A percentile compares a stretch with the other conserved stretches of the same genome.
phyloP scores from a whole-genome alignment of 1,139 yeast genomes.

The Pichia sp. region DNA sequence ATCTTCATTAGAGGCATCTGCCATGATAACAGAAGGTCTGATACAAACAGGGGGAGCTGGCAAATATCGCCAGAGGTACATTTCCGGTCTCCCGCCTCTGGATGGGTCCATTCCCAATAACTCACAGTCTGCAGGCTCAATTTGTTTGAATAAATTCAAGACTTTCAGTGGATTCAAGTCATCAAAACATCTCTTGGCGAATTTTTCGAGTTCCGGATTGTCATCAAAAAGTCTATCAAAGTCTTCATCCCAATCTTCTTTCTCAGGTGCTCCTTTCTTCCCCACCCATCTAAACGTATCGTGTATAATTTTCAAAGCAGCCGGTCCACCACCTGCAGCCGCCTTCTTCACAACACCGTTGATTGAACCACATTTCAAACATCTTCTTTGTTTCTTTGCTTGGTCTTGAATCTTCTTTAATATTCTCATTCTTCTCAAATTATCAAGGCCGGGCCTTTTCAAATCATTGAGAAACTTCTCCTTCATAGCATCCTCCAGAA shows the following conservation, averaged over 20 bases:
- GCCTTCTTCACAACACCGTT: constrained; percentile 98
- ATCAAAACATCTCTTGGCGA: constrained; percentile 82
- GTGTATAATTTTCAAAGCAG: constrained; percentile 89
- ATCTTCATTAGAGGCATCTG: constrained; percentile 93
- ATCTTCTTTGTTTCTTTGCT: constrained; percentile 91
- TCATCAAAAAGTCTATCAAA: constrained; percentile 65
- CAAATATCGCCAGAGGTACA: constrained; percentile 92
- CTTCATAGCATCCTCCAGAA: constrained; percentile 70
- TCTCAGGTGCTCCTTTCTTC: constrained; percentile 82
- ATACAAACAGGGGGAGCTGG: constrained; percentile 99
- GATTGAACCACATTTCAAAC: constrained; percentile 78
- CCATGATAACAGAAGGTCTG: constrained; percentile 94
- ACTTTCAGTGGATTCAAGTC: constrained; percentile 93
- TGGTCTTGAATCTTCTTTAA: constrained; percentile 81
- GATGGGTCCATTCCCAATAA: constrained; percentile 85
- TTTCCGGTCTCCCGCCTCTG: constrained; percentile 90
- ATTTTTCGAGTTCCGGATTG: constrained; percentile 86
- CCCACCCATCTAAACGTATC: constrained; percentile 96
- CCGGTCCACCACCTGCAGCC: constrained; percentile 88
- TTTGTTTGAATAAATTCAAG: constrained; percentile 78
- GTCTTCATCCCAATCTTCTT: constrained; percentile 79
- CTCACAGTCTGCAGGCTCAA: constrained; percentile 85
- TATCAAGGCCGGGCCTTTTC: constrained; percentile 85
- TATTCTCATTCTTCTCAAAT: constrained; percentile 84
- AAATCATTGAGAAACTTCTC: constrained; percentile 68